phyloP scores from a whole-genome alignment of 2,329 filamentous ascomycete species.

The Penicillium sp. region DNA sequence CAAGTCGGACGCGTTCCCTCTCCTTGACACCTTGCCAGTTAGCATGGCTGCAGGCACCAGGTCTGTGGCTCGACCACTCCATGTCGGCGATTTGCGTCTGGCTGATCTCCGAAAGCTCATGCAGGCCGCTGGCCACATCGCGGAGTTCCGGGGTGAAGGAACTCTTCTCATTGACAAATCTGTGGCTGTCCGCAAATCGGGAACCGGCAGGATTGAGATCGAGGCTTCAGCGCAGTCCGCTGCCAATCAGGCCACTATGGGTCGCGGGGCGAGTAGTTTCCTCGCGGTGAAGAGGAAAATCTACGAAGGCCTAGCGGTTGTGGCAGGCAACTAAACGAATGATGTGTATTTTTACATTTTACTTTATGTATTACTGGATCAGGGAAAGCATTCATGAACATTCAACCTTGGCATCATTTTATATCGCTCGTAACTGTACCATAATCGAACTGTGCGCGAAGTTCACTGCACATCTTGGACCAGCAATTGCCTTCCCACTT shows the following conservation, averaged over 20 bases:
- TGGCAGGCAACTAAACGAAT: slow-evolving; percentile 65
- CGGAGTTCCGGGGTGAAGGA: slow-evolving; percentile 91
- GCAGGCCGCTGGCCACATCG: slow-evolving; percentile 76
- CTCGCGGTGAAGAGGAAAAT: slow-evolving; percentile 87
- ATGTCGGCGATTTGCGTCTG: slow-evolving; percentile 88
- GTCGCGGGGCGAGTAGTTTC: slow-evolving; percentile 66
- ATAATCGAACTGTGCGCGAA: not conserved
- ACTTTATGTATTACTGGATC: not conserved
- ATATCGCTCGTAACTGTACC: not conserved
- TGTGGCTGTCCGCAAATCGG: slow-evolving; percentile 85
- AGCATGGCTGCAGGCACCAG: slow-evolving; percentile 70
- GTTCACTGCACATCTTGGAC: not conserved
- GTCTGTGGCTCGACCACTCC: slow-evolving; percentile 80
- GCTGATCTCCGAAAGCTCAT: slow-evolving; percentile 85
- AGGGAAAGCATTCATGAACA: not conserved
- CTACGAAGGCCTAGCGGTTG: slow-evolving; percentile 90
- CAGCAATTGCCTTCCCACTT: not conserved
- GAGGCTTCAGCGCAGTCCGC: slow-evolving; percentile 68
- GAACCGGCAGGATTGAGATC: slow-evolving; percentile 82
- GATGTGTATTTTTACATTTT: slow-evolving; percentile 14
- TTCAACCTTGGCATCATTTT: slow-evolving; percentile 1
- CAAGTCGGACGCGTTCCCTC: slow-evolving; percentile 43
- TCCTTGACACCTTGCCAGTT: slow-evolving; percentile 60
- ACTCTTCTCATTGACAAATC: slow-evolving; percentile 84
- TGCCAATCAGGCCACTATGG: slow-evolving; percentile 41